These are phyloP conservation scores for Cladosporium sp. DNA, from an alignment of 2,329 filamentous ascomycete genomes.

Conservation along the genomic window DNA sequence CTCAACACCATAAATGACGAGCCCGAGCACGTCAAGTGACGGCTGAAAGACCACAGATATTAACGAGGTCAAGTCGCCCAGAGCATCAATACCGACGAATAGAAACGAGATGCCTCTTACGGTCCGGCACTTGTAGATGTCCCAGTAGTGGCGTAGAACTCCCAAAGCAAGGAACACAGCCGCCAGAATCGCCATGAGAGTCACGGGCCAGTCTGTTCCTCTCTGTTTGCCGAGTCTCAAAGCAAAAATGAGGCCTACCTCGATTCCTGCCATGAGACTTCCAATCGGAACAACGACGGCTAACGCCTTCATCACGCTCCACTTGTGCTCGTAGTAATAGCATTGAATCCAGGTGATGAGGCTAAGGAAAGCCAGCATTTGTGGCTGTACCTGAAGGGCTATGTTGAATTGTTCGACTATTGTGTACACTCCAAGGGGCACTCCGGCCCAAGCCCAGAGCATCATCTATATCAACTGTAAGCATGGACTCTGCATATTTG, in stretches of 20 bases:
- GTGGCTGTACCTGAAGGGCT: constrained; percentile 51
- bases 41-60: constrained; percentile 60
- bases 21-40: constrained; percentile 54
- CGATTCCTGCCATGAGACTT: constrained; percentile 53
- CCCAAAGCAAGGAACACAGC: constrained; percentile 60
- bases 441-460: constrained; percentile 63
- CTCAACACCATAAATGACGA: constrained; percentile 64
- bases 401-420: constrained; percentile 51
- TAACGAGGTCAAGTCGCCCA: constrained; percentile 63
- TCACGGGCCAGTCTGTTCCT: constrained; percentile 55
- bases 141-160: constrained; percentile 64
- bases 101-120: constrained; percentile 68
- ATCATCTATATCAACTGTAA: constrained; percentile 48
- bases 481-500: not conserved
- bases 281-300: constrained; percentile 49
- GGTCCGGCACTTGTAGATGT: constrained; percentile 62
- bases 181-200: constrained; percentile 62
- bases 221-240: constrained; percentile 41
- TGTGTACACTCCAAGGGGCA: constrained; percentile 61
- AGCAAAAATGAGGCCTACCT: constrained; percentile 56
- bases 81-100: constrained; percentile 65
- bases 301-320: constrained; percentile 47
- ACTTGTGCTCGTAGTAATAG: constrained; percentile 54
- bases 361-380: constrained; percentile 50
- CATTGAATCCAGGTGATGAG: constrained; percentile 53